phyloP scores from a whole-genome alignment of 768 basidiomycete genomes.

The Leccinum broughii region DNA sequence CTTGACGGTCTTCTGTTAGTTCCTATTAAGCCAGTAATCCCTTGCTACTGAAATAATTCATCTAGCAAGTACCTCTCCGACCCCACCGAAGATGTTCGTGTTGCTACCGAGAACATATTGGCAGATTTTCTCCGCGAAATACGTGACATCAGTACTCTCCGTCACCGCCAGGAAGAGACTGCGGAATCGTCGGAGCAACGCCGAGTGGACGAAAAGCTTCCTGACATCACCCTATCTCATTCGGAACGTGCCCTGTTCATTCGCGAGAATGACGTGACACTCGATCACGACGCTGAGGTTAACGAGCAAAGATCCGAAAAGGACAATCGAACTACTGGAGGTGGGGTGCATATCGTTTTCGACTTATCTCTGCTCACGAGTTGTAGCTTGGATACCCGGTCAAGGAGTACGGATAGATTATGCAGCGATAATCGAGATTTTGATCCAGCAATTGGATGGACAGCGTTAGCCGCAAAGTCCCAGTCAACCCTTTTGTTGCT shows the following conservation, averaged over 20 bases:
- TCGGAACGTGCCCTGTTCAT: slow-evolving; percentile 61
- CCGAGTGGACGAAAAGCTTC: slow-evolving; percentile 51
- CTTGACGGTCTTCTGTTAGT: slow-evolving; percentile 89
- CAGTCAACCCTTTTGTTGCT: slow-evolving; percentile 4
- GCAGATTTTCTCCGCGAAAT: slow-evolving; percentile 92
- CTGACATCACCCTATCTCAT: slow-evolving; percentile 58
- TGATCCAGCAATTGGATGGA: slow-evolving; percentile 81
- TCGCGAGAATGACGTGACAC: slow-evolving; percentile 43
- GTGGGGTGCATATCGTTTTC: slow-evolving; percentile 37
- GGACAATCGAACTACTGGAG: slow-evolving; percentile 63
- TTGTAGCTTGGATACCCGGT: slow-evolving; percentile 83
- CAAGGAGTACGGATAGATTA: slow-evolving; percentile 93
- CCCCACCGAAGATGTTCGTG: slow-evolving; percentile 89
- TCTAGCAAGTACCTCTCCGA: slow-evolving; percentile 92
- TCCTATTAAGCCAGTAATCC: slow-evolving; percentile 2
- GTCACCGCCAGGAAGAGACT: slow-evolving; percentile 61
- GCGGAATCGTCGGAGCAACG: slow-evolving; percentile 41
- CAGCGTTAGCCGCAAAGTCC: slow-evolving; percentile 60
- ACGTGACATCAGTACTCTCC: slow-evolving; percentile 76
- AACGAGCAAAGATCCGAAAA: slow-evolving; percentile 44
- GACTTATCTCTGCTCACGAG: slow-evolving; percentile 7
- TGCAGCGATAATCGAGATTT: slow-evolving; percentile 87
- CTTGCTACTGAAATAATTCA: slow-evolving; percentile 7
- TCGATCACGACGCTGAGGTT: slow-evolving; percentile 42
- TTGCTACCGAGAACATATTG: slow-evolving; percentile 86